A percentile compares a stretch with the other conserved stretches of the same genome.
Conservation (phyloP, 768 basidiomycete genomes). For the Thelephora ganbajun region DNA sequence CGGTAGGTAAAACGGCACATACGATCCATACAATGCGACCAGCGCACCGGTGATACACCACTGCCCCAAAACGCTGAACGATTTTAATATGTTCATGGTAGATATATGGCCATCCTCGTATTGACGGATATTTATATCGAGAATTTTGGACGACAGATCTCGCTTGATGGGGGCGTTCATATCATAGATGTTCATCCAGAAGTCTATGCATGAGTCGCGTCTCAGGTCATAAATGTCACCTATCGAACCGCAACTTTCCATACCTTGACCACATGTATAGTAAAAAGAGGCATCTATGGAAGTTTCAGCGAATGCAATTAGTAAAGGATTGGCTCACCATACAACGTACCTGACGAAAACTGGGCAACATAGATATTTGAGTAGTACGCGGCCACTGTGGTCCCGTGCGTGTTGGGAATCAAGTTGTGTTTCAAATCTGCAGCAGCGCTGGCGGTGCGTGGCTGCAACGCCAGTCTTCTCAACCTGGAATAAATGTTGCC, state of each 20-base stretch:
- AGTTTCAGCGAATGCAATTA: slow-evolving; percentile 2
- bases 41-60: no score
- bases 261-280: slow-evolving; percentile 84
- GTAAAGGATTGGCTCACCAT: not conserved
- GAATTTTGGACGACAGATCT: slow-evolving; percentile 5
- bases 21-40: slow-evolving; percentile 45
- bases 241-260: slow-evolving; percentile 2
- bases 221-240: not conserved
- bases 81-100: slow-evolving; percentile 36
- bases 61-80: no score
- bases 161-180: slow-evolving; percentile 31
- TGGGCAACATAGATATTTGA: slow-evolving; percentile 78
- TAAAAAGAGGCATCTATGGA: slow-evolving; percentile 73
- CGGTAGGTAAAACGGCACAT: slow-evolving; percentile 64
- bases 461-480: slow-evolving; percentile 12
- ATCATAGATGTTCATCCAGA: slow-evolving; percentile 80
- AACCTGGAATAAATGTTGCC: slow-evolving; percentile 33
- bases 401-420: slow-evolving; percentile 69
- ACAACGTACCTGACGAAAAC: slow-evolving; percentile 50
- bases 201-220: slow-evolving; percentile 36
- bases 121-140: slow-evolving; percentile 2
- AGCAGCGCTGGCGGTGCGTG: not conserved
- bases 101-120: slow-evolving; percentile 28
- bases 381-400: slow-evolving; percentile 58
- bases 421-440: slow-evolving; percentile 31